These are phyloP conservation scores for Botrytis fragariae DNA, from an alignment of 2,329 filamentous ascomycete genomes.

Conservation along the genomic window DNA sequence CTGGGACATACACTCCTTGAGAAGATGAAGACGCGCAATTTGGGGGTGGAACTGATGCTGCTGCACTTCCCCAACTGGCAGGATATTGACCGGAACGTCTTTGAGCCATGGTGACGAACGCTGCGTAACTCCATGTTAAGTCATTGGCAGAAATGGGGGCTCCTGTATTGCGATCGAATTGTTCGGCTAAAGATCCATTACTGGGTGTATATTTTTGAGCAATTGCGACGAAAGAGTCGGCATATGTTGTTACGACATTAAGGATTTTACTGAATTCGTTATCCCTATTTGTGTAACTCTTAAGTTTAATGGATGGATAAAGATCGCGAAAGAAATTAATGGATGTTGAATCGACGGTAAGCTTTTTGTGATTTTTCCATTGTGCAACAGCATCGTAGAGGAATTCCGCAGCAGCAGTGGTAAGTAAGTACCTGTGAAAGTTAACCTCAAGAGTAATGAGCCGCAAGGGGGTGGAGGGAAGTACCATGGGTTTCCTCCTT, in stretches of 20 bases:
- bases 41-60: constrained; percentile 47
- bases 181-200: constrained; percentile 63
- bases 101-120: constrained; percentile 60
- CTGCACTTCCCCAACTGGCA: constrained; percentile 51
- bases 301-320: constrained; percentile 54
- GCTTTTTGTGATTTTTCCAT: constrained; percentile 60
- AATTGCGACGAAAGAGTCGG: constrained; percentile 53
- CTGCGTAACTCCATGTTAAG: constrained; percentile 72
- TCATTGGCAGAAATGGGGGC: constrained; percentile 60
- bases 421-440: constrained; percentile 56
- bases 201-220: constrained; percentile 50
- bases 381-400: constrained; percentile 73
- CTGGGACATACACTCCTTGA: constrained; percentile 49
- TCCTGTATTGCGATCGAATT: constrained; percentile 57
- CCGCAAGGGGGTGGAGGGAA: not conserved
- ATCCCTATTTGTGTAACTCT: constrained; percentile 61
- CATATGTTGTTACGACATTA: constrained; percentile 60
- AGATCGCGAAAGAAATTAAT: constrained; percentile 70
- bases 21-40: constrained; percentile 49
- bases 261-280: constrained; percentile 49
- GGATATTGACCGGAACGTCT: constrained; percentile 55
- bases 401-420: constrained; percentile 74
- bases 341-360: constrained; percentile 62
- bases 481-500: constrained; percentile 73
- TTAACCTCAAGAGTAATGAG: not conserved